phyloP scores from a whole-genome alignment of 306 rosid genomes.

The Fragaria nilgerrensis region DNA sequence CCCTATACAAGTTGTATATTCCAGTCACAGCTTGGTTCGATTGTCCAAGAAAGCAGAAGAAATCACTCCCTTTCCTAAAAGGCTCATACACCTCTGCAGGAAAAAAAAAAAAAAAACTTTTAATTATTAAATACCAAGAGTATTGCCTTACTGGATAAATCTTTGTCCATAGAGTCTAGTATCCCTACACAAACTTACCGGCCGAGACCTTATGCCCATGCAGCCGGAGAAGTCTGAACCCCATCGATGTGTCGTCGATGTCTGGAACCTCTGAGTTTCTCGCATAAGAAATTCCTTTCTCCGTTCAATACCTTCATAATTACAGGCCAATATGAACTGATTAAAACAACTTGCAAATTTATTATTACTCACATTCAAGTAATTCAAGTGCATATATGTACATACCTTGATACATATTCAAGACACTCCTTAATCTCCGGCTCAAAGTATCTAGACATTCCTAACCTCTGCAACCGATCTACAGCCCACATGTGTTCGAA shows the following conservation, averaged over 20 bases:
- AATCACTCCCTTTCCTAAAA: slow-evolving; percentile 71
- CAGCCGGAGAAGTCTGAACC: slow-evolving; percentile 64
- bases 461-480: slow-evolving; percentile 77
- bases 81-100: slow-evolving; percentile 63
- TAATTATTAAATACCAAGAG: too few relatives aligned
- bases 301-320: slow-evolving; percentile 58
- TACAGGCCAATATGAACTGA: too few relatives aligned
- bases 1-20: slow-evolving; percentile 29
- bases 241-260: slow-evolving; percentile 88
- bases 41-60: slow-evolving; percentile 69
- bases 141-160: too few relatives aligned
- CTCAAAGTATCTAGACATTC: slow-evolving; percentile 62
- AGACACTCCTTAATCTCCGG: slow-evolving; percentile 59
- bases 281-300: slow-evolving; percentile 80
- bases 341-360: too few relatives aligned
- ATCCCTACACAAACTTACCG: slow-evolving; percentile 26
- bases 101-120: too few relatives aligned
- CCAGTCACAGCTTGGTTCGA: slow-evolving; percentile 79
- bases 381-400: background rate
- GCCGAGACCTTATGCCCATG: slow-evolving; percentile 66
- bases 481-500: slow-evolving; percentile 80
- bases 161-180: too few relatives aligned
- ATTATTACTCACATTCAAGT: too few relatives aligned
- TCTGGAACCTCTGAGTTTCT: slow-evolving; percentile 66
- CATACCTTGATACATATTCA: slow-evolving; percentile 56